Evolutionary conservation across 208 protist genomes (phyloP).

Genomic region (Leishmania guyanensis): DNA sequence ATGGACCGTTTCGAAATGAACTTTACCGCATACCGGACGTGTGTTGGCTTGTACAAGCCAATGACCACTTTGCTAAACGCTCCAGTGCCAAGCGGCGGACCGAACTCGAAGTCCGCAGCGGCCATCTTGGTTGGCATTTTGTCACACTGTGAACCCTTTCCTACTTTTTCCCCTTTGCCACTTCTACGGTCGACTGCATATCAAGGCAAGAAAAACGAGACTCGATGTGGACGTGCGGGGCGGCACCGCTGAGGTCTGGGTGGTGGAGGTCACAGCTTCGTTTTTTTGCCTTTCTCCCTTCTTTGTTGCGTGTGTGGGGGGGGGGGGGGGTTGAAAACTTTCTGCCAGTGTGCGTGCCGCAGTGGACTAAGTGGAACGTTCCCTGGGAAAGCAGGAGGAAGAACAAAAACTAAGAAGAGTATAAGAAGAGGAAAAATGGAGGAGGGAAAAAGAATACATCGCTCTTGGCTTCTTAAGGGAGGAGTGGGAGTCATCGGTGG

Average conservation of each 20-base stretch:
- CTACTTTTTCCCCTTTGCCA: background rate
- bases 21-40: constrained; percentile 80
- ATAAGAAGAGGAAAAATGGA: background rate
- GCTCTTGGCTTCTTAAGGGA: background rate
- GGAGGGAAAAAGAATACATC: background rate
- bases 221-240: background rate
- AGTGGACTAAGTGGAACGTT: background rate
- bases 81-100: constrained; percentile 66
- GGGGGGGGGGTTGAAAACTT: background rate
- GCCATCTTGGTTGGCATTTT: constrained; percentile 54
- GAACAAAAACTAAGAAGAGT: background rate
- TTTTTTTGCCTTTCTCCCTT: background rate
- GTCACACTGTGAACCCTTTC: background rate
- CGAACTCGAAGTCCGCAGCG: constrained; percentile 81
- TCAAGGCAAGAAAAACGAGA: background rate
- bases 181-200: background rate
- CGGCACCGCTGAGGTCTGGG: background rate
- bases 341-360: background rate
- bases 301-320: background rate
- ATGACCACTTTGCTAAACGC: constrained; percentile 91
- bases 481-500: background rate
- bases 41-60: constrained; percentile 67
- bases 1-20: constrained; percentile 85
- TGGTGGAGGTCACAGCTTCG: background rate
- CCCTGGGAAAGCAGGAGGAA: background rate